These are phyloP conservation scores for Ceratocystis eucalypticola DNA, from an alignment of 2,329 filamentous ascomycete genomes.

Conservation along the genomic window DNA sequence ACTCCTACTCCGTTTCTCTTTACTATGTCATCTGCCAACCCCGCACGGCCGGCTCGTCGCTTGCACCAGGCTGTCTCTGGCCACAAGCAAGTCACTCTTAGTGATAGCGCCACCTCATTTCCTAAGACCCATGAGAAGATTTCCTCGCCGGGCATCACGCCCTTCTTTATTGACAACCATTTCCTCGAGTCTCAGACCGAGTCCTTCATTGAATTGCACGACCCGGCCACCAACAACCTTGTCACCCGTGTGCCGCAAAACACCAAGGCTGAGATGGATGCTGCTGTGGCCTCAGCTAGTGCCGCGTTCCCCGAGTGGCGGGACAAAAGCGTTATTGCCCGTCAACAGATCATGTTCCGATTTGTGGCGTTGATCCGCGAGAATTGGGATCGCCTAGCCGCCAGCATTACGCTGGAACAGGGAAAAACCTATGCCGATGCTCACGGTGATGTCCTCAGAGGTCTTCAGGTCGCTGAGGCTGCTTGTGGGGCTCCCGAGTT, in stretches of 20 bases:
- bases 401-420: slow-evolving; percentile 76
- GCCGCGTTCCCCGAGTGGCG: slow-evolving; percentile 64
- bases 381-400: slow-evolving; percentile 73
- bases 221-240: slow-evolving; percentile 75
- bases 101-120: slow-evolving; percentile 46
- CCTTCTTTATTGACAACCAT: slow-evolving; percentile 71
- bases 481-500: slow-evolving; percentile 69
- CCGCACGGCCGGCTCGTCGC: slow-evolving; percentile 37
- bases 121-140: slow-evolving; percentile 62
- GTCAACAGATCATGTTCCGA: slow-evolving; percentile 81
- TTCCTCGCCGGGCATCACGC: slow-evolving; percentile 52
- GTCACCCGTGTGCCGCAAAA: slow-evolving; percentile 73
- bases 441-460: slow-evolving; percentile 66
- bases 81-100: slow-evolving; percentile 30
- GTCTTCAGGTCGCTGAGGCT: slow-evolving; percentile 73
- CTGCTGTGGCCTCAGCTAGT: slow-evolving; percentile 60
- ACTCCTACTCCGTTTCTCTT: slow-evolving; percentile 12
- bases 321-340: slow-evolving; percentile 54
- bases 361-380: slow-evolving; percentile 67
- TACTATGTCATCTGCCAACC: slow-evolving; percentile 22
- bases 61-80: slow-evolving; percentile 31
- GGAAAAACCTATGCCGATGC: slow-evolving; percentile 80
- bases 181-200: slow-evolving; percentile 55
- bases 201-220: slow-evolving; percentile 65
- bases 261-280: slow-evolving; percentile 62